Evolutionary conservation across 108 stramenopile genomes (phyloP).

Genomic region (Pseudonitzschia multistriata): DNA sequence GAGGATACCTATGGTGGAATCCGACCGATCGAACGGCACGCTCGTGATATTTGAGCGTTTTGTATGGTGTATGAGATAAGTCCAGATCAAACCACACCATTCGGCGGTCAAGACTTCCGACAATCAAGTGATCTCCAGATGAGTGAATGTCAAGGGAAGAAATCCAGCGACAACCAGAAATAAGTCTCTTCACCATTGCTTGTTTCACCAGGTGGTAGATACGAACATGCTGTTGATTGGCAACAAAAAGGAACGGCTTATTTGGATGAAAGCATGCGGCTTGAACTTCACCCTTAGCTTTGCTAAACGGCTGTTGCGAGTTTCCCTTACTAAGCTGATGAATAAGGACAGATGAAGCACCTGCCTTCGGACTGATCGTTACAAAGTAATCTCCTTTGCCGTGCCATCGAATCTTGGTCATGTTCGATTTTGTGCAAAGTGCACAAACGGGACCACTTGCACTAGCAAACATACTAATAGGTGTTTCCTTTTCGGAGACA

Average conservation of each 20-base stretch:
- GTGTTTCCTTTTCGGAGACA: conserved; percentile 23
- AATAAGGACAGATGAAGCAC: conserved; percentile 85
- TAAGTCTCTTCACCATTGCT: conserved; percentile 84
- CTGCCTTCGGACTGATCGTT: conserved; percentile 82
- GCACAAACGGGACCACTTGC: conserved; percentile 58
- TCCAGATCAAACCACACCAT: conserved; percentile 99
- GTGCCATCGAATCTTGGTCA: conserved; percentile 88
- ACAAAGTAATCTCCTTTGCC: conserved; percentile 97
- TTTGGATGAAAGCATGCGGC: conserved; percentile 92
- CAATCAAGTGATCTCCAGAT: conserved; percentile 94
- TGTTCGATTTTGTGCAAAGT: conserved; percentile 63
- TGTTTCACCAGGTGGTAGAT: conserved; percentile 97
- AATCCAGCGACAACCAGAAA: conserved; percentile 95
- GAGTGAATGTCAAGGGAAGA: conserved; percentile 94
- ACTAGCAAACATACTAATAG: conserved; percentile 52
- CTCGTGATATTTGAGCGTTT: conserved; percentile 94
- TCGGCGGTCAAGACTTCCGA: conserved; percentile 92
- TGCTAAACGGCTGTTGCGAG: conserved; percentile 94
- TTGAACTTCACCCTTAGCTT: conserved; percentile 86
- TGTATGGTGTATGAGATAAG: conserved; percentile 90
- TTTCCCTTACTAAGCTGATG: conserved; percentile 93
- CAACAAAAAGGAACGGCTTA: conserved; percentile 98
- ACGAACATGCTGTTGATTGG: conserved; percentile 90
- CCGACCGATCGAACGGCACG: conserved; percentile 80
- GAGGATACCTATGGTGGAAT: conserved; percentile 88